Evolutionary conservation across 116 monocot species (phyloP).

Genomic region (Trichopus zeylanicus): DNA sequence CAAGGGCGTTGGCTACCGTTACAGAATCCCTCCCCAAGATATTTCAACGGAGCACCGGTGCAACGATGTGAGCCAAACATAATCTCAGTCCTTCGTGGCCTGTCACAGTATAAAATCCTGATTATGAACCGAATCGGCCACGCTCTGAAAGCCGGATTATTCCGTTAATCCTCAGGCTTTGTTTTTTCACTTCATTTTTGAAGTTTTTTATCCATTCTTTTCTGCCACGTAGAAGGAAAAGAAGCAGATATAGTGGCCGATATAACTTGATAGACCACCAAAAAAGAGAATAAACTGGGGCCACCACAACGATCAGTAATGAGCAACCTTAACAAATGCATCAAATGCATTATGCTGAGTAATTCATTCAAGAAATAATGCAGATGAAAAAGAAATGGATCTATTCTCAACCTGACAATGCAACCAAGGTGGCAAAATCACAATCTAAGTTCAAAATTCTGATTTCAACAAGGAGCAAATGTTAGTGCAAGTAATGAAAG

Average conservation of each 20-base stretch:
- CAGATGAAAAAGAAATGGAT: not conserved
- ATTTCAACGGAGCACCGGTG: no score
- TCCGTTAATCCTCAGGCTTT: no score
- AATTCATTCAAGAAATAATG: not conserved
- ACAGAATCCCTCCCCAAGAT: no score
- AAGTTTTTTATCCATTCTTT: not conserved
- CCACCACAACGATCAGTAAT: not conserved
- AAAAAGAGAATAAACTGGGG: not conserved
- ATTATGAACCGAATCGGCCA: no score
- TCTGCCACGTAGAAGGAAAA: not conserved
- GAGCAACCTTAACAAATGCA: not conserved
- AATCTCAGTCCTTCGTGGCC: no score
- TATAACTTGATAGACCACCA: not conserved
- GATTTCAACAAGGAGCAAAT: not conserved
- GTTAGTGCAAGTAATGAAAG: not conserved
- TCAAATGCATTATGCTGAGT: not conserved
- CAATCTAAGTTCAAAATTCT: not conserved
- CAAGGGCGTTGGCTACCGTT: no score
- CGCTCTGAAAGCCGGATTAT: no score
- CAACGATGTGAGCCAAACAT: no score
- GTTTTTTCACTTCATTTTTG: not conserved
- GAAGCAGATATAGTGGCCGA: not conserved
- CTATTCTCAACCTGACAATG: not conserved
- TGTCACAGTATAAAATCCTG: no score
- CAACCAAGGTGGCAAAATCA: not conserved